Percentiles rank a stretch among this genome's conserved stretches.
These are phyloP conservation scores for Hordeum marinum DNA, from an alignment of 176 grass and related monocot species.

Conservation along the genomic window DNA sequence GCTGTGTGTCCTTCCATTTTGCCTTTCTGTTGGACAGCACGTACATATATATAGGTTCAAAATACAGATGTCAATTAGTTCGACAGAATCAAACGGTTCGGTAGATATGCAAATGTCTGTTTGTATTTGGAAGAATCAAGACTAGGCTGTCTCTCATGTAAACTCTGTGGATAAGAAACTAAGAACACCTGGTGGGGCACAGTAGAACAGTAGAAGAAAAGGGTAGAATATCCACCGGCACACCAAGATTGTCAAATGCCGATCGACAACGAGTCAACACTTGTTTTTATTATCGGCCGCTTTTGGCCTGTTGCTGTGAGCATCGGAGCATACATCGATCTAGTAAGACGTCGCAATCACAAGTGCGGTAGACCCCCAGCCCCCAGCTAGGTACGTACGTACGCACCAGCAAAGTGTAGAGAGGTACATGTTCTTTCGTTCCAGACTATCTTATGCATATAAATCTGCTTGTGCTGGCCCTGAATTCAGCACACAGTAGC, in stretches of 20 bases:
- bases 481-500: constrained; percentile 14
- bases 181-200: background rate
- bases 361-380: constrained; percentile 24
- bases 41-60: background rate
- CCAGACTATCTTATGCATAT: background rate
- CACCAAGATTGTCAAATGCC: background rate
- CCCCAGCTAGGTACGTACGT: background rate
- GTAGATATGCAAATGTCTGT: background rate
- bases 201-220: background rate
- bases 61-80: background rate
- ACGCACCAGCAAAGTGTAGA: background rate
- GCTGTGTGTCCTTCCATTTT: background rate
- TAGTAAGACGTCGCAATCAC: constrained; percentile 28
- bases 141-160: background rate
- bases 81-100: background rate
- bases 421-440: background rate
- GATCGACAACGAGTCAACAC: background rate
- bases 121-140: background rate
- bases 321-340: background rate
- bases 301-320: background rate
- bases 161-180: background rate
- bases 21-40: background rate
- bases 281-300: constrained; percentile 2
- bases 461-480: constrained; percentile 13
- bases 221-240: constrained; percentile 40